Evolutionary conservation across 495 filamentous ascomycete genomes (phyloP).

Genomic region (Tetracladium setigerum): DNA sequence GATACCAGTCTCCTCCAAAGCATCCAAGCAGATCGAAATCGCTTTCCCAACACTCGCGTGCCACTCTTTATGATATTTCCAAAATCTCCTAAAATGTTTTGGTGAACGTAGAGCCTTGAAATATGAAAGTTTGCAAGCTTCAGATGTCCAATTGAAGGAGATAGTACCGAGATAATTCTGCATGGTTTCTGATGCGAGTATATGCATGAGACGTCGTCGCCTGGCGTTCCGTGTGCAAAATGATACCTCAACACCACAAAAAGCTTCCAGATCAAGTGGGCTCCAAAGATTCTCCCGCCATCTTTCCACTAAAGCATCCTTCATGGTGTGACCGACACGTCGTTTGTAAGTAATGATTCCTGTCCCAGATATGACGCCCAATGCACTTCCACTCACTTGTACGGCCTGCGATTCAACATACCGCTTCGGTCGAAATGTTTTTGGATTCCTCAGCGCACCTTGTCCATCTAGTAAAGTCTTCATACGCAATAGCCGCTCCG

Average conservation of each 20-base stretch:
- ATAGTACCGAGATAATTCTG: conserved; percentile 3
- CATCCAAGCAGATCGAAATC: conserved; percentile 8
- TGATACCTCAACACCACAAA: conserved; percentile 5
- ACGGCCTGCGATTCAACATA: conserved; percentile 1
- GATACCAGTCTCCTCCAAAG: conserved; percentile 4
- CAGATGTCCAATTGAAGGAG: conserved; percentile 3
- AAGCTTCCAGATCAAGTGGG: not conserved
- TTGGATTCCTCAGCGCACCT: not conserved
- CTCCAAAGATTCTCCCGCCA: conserved; percentile 2
- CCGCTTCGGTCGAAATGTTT: not conserved
- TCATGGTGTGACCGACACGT: conserved; percentile 4
- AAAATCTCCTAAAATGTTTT: not conserved
- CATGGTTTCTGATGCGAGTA: conserved; percentile 10
- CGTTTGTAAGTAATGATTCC: conserved; percentile 6
- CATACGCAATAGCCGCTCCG: not conserved
- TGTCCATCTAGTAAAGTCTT: not conserved
- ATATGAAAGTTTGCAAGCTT: not conserved
- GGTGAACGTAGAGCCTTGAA: not conserved
- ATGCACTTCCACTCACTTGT: not conserved
- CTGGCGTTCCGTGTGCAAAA: conserved; percentile 8
- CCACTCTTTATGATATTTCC: not conserved
- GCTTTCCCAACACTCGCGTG: conserved; percentile 3
- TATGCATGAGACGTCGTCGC: not conserved
- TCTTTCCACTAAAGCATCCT: conserved; percentile 9
- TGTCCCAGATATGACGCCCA: not conserved